These are phyloP conservation scores for Capronia americana DNA, from an alignment of 2,329 filamentous ascomycete genomes.

Conservation along the genomic window DNA sequence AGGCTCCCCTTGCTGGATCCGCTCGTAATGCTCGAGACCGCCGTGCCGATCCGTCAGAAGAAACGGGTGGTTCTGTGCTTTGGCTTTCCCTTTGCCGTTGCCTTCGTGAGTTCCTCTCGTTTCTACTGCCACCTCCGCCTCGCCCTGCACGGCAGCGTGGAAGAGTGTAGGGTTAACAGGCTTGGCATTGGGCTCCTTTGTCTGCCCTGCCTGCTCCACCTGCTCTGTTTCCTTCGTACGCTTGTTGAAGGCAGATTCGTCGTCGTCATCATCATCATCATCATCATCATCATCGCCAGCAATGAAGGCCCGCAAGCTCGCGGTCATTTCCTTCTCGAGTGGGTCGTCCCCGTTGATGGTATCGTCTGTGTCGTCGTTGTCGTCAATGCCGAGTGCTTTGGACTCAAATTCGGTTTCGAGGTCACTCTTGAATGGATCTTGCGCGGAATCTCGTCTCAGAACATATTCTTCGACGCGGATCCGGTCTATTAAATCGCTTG, in stretches of 20 bases:
- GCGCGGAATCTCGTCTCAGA: neutral
- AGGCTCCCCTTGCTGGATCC: neutral
- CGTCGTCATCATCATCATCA: too few species aligned
- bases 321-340: slow-evolving; percentile 5
- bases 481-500: neutral
- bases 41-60: neutral
- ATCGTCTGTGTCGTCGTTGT: slow-evolving; percentile 38
- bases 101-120: neutral
- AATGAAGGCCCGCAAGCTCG: slow-evolving; percentile 10
- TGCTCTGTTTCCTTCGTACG: slow-evolving; percentile 25
- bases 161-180: neutral
- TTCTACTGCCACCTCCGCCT: neutral
- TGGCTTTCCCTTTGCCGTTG: slow-evolving; percentile 19
- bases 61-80: slow-evolving; percentile 14
- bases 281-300: neutral
- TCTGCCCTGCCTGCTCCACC: neutral
- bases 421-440: neutral
- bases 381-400: slow-evolving; percentile 17
- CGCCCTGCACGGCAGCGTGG: neutral
- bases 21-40: neutral
- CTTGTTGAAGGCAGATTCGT: neutral
- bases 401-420: neutral
- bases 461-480: neutral
- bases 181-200: neutral
- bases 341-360: slow-evolving; percentile 35